Evolutionary conservation across 73 alveolate genomes (phyloP).

Genomic region (Paramecium pentaurelia): DNA sequence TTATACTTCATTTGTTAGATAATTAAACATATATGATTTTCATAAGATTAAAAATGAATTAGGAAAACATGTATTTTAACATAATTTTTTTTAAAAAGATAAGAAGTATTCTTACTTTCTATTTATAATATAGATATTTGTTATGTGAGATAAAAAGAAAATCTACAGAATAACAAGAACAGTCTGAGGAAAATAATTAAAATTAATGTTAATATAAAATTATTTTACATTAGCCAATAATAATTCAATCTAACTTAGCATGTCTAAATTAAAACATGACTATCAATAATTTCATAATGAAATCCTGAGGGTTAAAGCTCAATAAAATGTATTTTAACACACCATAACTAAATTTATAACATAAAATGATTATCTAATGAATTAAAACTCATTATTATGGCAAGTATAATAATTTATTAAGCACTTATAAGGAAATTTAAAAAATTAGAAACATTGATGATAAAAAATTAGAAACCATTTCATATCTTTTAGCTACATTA

Average conservation of each 20-base stretch:
- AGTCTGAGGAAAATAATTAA: background rate
- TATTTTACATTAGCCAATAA: background rate
- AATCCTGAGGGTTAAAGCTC: background rate
- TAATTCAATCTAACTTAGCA: background rate
- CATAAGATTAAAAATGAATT: constrained; percentile 70
- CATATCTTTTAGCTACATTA: background rate
- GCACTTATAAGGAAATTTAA: background rate
- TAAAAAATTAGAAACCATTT: background rate
- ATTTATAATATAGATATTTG: background rate
- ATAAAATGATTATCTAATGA: background rate
- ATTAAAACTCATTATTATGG: background rate
- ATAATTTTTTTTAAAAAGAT: background rate
- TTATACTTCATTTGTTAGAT: constrained; percentile 88
- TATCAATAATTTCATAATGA: background rate
- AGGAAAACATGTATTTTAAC: background rate
- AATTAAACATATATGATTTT: constrained; percentile 92
- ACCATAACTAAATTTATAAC: background rate
- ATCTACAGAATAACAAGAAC: background rate
- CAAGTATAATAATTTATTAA: background rate
- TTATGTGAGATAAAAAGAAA: background rate
- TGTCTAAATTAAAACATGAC: background rate
- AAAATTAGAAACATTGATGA: background rate
- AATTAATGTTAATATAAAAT: background rate
- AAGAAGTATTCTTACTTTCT: background rate
- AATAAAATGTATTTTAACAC: background rate